A percentile compares a stretch with the other conserved stretches of the same genome.
Conservation (phyloP, 1,284 basidiomycete species). For the Paramarasmius palmivorus region DNA sequence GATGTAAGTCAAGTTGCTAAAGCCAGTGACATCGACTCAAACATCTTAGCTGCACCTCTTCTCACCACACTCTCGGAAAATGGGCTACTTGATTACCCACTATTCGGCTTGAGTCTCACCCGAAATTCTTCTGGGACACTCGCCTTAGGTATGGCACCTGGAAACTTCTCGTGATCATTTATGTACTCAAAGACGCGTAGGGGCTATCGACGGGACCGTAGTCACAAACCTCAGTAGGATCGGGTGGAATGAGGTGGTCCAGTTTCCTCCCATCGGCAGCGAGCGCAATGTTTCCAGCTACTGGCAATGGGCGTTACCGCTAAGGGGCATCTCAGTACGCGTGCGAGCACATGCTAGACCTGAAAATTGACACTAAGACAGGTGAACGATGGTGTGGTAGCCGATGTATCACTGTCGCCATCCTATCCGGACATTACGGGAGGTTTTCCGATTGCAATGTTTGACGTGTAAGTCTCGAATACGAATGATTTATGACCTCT, state of each 20-base stretch:
- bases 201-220: conserved; percentile 70
- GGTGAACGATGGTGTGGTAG: too few species aligned
- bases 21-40: conserved; percentile 4
- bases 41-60: conserved; percentile 62
- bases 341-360: neutral
- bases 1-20: conserved; percentile 43
- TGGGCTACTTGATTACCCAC: conserved; percentile 67
- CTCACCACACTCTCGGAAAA: conserved; percentile 59
- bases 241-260: conserved; percentile 71
- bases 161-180: neutral
- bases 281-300: conserved; percentile 69
- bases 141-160: conserved; percentile 50
- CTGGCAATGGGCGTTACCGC: conserved; percentile 77
- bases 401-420: conserved; percentile 62
- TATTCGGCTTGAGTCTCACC: conserved; percentile 70
- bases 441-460: conserved; percentile 66
- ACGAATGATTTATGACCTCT: conserved; percentile 8
- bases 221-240: conserved; percentile 61
- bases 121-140: conserved; percentile 60
- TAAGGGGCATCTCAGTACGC: conserved; percentile 60
- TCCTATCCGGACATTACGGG: conserved; percentile 64
- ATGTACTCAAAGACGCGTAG: conserved; percentile 31
- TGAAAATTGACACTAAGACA: too few species aligned
- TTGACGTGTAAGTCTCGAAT: conserved; percentile 65
- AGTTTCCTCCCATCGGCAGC: conserved; percentile 63